A percentile compares a stretch with the other conserved stretches of the same genome.
These are phyloP conservation scores for Fomitopsis palustris DNA, from an alignment of 1,284 basidiomycete species.

Conservation along the genomic window DNA sequence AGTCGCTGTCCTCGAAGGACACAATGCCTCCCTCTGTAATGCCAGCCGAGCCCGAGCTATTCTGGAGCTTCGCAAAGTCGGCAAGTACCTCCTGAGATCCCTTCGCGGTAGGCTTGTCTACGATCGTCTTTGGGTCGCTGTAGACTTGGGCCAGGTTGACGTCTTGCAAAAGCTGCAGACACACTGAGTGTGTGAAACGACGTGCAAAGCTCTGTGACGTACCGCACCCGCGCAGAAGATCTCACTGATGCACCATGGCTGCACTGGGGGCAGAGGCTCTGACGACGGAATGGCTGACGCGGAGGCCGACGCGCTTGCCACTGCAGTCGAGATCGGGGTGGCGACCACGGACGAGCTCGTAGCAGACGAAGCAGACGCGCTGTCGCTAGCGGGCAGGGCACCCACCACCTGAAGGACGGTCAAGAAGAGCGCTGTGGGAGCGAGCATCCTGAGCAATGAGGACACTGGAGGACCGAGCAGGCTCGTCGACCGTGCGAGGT, in stretches of 20 bases:
- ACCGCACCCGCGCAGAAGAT: conserved; percentile 83
- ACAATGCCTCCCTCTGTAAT: conserved; percentile 59
- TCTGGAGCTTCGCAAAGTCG: conserved; percentile 61
- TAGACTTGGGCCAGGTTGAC: conserved; percentile 79
- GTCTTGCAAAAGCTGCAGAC: conserved; percentile 71
- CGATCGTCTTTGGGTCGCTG: conserved; percentile 85
- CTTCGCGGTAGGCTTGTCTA: conserved; percentile 84
- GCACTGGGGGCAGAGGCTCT: conserved; percentile 63
- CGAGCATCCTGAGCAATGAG: conserved; percentile 1
- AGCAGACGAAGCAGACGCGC: conserved; percentile 14
- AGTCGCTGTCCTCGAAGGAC: conserved; percentile 74
- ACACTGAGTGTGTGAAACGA: neutral
- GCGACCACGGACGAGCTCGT: conserved; percentile 17
- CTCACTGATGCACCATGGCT: conserved; percentile 76
- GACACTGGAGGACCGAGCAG: neutral
- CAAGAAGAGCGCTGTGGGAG: conserved; percentile 3
- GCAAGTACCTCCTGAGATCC: conserved; percentile 61
- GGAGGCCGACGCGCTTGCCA: conserved; percentile 66
- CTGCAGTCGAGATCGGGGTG: conserved; percentile 49
- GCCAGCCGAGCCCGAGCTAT: conserved; percentile 20
- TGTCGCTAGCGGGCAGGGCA: conserved; percentile 19
- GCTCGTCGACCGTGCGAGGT: neutral
- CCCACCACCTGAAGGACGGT: conserved; percentile 14
- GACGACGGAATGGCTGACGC: conserved; percentile 67
- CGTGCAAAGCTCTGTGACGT: conserved; percentile 25